These are phyloP conservation scores for Alternaria ethzedia DNA, from an alignment of 2,329 filamentous ascomycete species.

Conservation along the genomic window DNA sequence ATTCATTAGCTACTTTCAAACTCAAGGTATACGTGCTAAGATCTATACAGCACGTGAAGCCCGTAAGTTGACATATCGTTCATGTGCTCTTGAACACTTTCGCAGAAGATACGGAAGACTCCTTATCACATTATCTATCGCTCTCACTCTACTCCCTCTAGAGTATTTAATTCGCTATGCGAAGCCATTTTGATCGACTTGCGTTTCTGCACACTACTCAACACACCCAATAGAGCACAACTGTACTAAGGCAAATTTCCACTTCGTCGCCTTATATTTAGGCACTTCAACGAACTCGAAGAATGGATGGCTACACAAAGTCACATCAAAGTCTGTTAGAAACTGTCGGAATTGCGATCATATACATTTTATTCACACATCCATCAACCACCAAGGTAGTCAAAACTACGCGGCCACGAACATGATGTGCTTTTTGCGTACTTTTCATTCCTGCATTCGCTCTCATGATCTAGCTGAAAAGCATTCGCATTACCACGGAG, in stretches of 20 bases:
- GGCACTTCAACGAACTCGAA: neutral
- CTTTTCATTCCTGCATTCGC: slow-evolving; percentile 4
- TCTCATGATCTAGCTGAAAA: slow-evolving; percentile 5
- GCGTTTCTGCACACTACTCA: neutral
- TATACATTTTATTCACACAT: neutral
- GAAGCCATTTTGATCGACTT: neutral
- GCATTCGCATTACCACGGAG: slow-evolving; percentile 4
- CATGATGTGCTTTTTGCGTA: neutral
- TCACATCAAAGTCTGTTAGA: neutral
- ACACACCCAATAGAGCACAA: neutral
- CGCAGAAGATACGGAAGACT: neutral
- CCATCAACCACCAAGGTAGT: neutral
- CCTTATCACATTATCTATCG: neutral
- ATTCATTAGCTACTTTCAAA: neutral
- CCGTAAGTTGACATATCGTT: neutral
- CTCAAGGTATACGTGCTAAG: neutral
- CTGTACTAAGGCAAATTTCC: neutral
- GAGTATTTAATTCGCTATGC: neutral
- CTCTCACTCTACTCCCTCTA: neutral
- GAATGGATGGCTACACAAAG: neutral
- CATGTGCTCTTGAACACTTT: neutral
- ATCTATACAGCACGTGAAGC: neutral
- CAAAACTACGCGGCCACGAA: neutral
- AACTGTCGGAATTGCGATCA: neutral
- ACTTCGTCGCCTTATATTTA: neutral